Conservation (phyloP, 176 grass and related monocot species). For the Chloris gayana region DNA sequence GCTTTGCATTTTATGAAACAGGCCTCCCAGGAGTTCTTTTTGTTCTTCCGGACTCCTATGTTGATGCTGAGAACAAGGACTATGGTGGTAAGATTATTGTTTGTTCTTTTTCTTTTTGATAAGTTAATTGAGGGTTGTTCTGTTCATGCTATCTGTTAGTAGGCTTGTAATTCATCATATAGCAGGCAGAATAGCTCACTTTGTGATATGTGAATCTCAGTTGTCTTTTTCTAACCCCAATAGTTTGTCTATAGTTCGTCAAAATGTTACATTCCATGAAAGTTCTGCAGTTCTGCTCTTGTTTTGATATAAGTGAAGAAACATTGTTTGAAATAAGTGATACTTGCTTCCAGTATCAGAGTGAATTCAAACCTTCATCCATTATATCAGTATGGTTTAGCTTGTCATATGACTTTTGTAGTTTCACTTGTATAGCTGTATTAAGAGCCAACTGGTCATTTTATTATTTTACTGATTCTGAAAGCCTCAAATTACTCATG, state of each 20-base stretch:
- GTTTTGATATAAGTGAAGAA: not conserved
- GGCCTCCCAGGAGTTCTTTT: conserved; percentile 88
- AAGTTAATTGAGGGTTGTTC: not conserved
- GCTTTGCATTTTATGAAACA: conserved; percentile 41
- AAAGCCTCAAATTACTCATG: not conserved
- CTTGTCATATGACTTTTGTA: not conserved
- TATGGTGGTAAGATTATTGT: conserved; percentile 73
- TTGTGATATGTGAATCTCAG: not conserved
- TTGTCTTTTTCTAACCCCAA: not conserved
- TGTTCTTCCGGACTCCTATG: conserved; percentile 99
- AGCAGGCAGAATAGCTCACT: not conserved
- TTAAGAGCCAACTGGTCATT: not conserved
- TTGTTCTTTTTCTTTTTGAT: not conserved
- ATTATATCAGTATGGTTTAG: not conserved
- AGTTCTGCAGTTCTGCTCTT: not conserved
- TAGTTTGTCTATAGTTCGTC: not conserved
- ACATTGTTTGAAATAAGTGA: not conserved
- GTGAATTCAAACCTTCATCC: not conserved
- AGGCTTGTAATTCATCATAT: not conserved
- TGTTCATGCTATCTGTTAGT: not conserved
- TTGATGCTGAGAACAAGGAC: conserved; percentile 95
- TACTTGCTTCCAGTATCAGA: not conserved
- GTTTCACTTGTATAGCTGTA: not conserved
- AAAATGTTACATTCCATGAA: not conserved
- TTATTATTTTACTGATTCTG: not conserved